Percentiles rank a stretch among this genome's conserved stretches.
Evolutionary conservation across 495 filamentous ascomycete genomes (phyloP).

Genomic region (Hypomontagnella monticulosa): DNA sequence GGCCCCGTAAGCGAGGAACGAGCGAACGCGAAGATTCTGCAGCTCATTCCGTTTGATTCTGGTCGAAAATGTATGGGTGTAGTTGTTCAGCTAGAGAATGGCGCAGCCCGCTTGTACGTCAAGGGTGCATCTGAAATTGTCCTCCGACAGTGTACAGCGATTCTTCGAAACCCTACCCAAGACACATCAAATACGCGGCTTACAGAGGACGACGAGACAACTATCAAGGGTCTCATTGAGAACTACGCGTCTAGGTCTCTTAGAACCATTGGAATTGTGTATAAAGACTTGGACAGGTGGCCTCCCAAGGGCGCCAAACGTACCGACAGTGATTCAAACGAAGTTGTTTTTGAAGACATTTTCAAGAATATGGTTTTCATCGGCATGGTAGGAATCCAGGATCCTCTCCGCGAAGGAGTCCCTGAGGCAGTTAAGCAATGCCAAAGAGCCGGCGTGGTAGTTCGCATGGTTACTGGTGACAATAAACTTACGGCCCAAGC

Average conservation of each 20-base stretch:
- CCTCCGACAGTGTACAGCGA: constrained; percentile 73
- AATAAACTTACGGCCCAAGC: constrained; percentile 83
- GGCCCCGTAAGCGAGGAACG: constrained; percentile 72
- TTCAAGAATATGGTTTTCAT: constrained; percentile 77
- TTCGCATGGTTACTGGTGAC: constrained; percentile 93
- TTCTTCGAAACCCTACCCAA: constrained; percentile 75
- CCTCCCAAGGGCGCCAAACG: constrained; percentile 75
- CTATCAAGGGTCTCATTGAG: constrained; percentile 72
- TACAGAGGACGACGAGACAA: constrained; percentile 65
- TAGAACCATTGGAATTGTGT: constrained; percentile 85
- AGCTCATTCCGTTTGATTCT: constrained; percentile 88
- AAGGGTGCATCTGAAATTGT: constrained; percentile 94
- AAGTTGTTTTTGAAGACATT: constrained; percentile 81
- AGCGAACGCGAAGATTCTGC: constrained; percentile 72
- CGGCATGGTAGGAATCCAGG: constrained; percentile 86
- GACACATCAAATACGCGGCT: constrained; percentile 65
- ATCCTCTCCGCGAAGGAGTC: constrained; percentile 85
- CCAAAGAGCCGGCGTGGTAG: constrained; percentile 79
- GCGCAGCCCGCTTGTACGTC: constrained; percentile 74
- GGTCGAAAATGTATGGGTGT: constrained; percentile 89
- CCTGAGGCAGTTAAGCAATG: constrained; percentile 77
- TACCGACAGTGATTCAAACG: constrained; percentile 72
- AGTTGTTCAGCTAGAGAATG: constrained; percentile 72
- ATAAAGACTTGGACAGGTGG: constrained; percentile 90
- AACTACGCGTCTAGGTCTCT: constrained; percentile 83